Evolutionary conservation across 2,329 filamentous ascomycete species (phyloP).

Genomic region (Onygenales sp.): DNA sequence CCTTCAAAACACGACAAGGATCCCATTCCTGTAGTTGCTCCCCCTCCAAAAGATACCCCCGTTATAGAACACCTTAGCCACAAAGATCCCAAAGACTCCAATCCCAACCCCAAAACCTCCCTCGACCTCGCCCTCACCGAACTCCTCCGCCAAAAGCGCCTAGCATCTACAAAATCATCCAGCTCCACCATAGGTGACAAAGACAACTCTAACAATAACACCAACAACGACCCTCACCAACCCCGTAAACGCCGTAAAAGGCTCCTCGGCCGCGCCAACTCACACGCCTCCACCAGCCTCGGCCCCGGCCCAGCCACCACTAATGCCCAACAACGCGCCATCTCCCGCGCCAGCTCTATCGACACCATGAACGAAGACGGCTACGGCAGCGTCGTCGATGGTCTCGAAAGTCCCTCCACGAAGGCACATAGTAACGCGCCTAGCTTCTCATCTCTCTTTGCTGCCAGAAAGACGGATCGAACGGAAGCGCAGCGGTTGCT

Average conservation of each 20-base stretch:
- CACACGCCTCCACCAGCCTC: slow-evolving; percentile 25
- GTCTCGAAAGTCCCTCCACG: slow-evolving; percentile 11
- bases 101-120: background rate
- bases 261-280: slow-evolving; percentile 34
- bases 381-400: slow-evolving; percentile 27
- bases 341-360: slow-evolving; percentile 40
- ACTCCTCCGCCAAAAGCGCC: slow-evolving; percentile 31
- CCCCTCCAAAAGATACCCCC: background rate
- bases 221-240: background rate
- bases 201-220: slow-evolving; percentile 12
- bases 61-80: background rate
- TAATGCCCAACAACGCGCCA: background rate
- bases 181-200: slow-evolving; percentile 11
- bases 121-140: slow-evolving; percentile 26
- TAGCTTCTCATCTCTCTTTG: slow-evolving; percentile 24
- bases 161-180: slow-evolving; percentile 19
- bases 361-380: slow-evolving; percentile 40
- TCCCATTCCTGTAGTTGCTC: background rate
- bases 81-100: background rate
- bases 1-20: slow-evolving; percentile 10
- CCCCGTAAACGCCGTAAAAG: slow-evolving; percentile 22
- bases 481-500: slow-evolving; percentile 10
- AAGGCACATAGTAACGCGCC: slow-evolving; percentile 17
- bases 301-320: slow-evolving; percentile 3
- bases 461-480: slow-evolving; percentile 8